Evolutionary conservation across 257 asterid genomes (phyloP), one percentile per base, ranked within the genome.

Genomic region (Fraxinus anomala): DNA sequence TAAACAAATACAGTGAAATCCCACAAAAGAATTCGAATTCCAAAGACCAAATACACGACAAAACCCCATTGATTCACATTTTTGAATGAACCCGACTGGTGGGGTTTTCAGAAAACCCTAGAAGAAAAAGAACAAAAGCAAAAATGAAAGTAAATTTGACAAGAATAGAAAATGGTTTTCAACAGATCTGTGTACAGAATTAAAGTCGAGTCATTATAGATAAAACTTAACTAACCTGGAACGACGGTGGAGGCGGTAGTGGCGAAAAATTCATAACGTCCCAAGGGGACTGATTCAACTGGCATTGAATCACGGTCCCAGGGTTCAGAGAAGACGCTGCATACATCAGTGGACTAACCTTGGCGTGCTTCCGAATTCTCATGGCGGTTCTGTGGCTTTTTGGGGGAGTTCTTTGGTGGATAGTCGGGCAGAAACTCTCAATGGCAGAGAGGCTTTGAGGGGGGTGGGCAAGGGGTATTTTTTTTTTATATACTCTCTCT

Each of bases 291-390:
- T 88, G 92, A 61, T 88, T 88, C 33, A 86, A 88, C 74, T 82
- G 86, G 21, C 92, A 88, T 17, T 66, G 77, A 17, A 54, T 24
- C 5, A 68, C 73, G 1, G 76, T 56, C 1, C 70, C 71, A 5
- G 82, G 68, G 3, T 75, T 26, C 12, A 13, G 23, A 24, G 81
- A 66, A 16, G 84, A 74, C 5, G 76, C 34, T 14, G 81, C 72
- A 73, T 75, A 67, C 33, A 65, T 14, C 16, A 86, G 79, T 0
- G 88, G 81, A 21, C 88, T 82, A 65, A 79, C 70, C 70, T 84
- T 84, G 72, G 89, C 90, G 75, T 82, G 78, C 77, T 86, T 88
- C 51, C 90, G 79, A 82, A 86, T 88, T 81, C 90, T 86, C 91
- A 86, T 86, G 87, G 73, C 54, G 16, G 70, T 63, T 63, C 34